Evolutionary conservation across 306 rosid genomes (phyloP).

Genomic region (Vigna unguiculata): DNA sequence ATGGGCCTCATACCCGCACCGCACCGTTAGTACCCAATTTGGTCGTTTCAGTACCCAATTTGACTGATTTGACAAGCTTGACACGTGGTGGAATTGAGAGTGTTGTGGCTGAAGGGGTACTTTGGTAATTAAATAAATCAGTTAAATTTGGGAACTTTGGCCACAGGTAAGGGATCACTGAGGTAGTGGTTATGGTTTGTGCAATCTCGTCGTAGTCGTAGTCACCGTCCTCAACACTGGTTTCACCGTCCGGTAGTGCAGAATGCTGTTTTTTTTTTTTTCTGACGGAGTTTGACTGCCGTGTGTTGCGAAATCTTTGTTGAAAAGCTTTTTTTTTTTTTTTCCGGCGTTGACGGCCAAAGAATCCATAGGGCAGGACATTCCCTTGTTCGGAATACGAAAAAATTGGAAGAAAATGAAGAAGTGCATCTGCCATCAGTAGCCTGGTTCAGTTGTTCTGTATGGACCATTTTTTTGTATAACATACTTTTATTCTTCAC

Average conservation of each 20-base stretch:
- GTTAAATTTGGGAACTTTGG: constrained; percentile 16
- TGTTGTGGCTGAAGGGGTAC: not conserved
- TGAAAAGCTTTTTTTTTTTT: constrained; percentile 52
- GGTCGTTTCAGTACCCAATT: too few species aligned
- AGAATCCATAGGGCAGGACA: constrained; percentile 67
- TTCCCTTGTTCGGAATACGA: constrained; percentile 74
- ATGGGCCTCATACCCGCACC: constrained; percentile 33
- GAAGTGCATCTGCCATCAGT: constrained; percentile 19
- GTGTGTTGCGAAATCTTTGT: not conserved
- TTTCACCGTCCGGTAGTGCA: constrained; percentile 45
- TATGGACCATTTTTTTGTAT: too few species aligned
- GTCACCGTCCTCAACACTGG: constrained; percentile 47
- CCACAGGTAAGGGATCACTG: constrained; percentile 53
- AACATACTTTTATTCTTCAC: too few species aligned
- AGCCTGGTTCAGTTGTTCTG: too few species aligned
- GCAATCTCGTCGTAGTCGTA: constrained; percentile 61
- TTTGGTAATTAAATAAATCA: not conserved
- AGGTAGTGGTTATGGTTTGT: constrained; percentile 52
- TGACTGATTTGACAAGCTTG: too few species aligned
- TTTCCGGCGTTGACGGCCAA: constrained; percentile 59
- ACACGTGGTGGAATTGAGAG: too few species aligned
- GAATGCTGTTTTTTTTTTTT: too few species aligned
- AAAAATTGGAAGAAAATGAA: constrained; percentile 78
- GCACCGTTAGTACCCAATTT: not conserved
- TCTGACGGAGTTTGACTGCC: too few species aligned